Base-by-base conservation (phyloP, 2,329 filamentous ascomycete species). In the Sporothrix brasiliensis region DNA sequence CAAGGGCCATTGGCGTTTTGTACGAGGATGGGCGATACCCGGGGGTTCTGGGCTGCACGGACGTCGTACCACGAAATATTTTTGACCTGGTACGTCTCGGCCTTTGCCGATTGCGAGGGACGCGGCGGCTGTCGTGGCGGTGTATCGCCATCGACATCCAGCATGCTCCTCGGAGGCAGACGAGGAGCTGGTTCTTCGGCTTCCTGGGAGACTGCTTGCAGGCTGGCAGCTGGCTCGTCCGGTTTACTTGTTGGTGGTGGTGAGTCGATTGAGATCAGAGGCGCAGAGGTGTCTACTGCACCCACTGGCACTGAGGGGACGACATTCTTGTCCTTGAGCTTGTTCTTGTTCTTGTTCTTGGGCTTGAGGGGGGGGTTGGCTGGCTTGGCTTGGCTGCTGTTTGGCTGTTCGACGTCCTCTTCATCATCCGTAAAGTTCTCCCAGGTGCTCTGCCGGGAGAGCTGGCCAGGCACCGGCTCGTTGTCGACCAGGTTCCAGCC, bases 1-100 rank as follows among this genome's bases (percentile, higher is more conserved):
- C 95, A 99, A 0, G 95, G 95, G 0, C 95, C 95, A 76, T 99
- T 99, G 70, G 90, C 88, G 75, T 97, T 98, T 77, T 99, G 94
- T 3, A 96, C 89, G 53, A 98, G 83, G 70, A 98, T 93, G 0
- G 95, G 94, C 0, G 93, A 94, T n/a, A 86, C 85, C 56, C 92
- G 86, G 50, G 92, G 84, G 68, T 88, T 88, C n/a, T 86, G 84
- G 1, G 83, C 78, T 0, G 85, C 83, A 13, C 78, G 86, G 2
- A 83, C 80, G 78, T 97, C 92, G 72, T 89, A 84, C 94, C 94
- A 98, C 72, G 87, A 89, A 73, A 98, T 90, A 72, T 94, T 93
- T 78, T 97, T 96, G 78, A 98, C 94, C 70, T 93, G 91, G 76
- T 99, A 98, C 0, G 93, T 95, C 79, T 97, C 93, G 0, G 84